Base-by-base conservation (phyloP, 2,329 filamentous ascomycete species). In the Xylaria digitata region DNA sequence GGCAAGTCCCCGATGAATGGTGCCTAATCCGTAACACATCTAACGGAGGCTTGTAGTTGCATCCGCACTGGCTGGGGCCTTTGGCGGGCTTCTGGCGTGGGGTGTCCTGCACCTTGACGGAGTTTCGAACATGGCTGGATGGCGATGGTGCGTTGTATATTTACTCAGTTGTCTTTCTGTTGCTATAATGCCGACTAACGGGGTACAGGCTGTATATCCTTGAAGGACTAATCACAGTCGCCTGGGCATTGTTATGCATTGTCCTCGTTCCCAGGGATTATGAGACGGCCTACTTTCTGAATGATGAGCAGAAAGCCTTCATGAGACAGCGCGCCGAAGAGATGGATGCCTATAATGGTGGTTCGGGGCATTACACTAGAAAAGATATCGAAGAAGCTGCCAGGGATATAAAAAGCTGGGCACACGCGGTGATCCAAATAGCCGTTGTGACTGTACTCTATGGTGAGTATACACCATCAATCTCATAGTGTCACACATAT, bases 371-470 rank as follows among this genome's bases (percentile, higher is more conserved):
- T 49, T 75, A 74, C 30, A 69, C 60, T 1, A 73, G 64, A 60
- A 50, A 42, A 15, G 71, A 76, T 8, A 68, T 77, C 17, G 68
- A 61, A 54, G 68, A 69, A 52, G 72, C 75, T 1, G 70, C 75
- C 1, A 64, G 57, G 21, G 75, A 77, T 54, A 53, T 70, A 8
- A 76, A 77, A 65, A 71, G 64, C 17, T 77, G 73, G 72, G 46
- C 68, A 34, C 72, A 74, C 32, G 77, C 76, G 5, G 49, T 76
- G 11, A 78, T 78, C 17, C 80, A 82, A 58, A 80, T 82, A 63
- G 75, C 73, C 8, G 77, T 78, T 3, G 77, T 81, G 8, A 80
- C 79, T 0, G 78, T 81, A 13, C 65, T 80, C 9, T 81, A 81
- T 50, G 78, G 71, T 70, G 48, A 57, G 60, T 34, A 2, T 32